Percentiles rank a stretch among this genome's conserved stretches.
These are phyloP conservation scores for Emericellopsis atlantica DNA, from an alignment of 2,329 filamentous ascomycete species.

Conservation along the genomic window DNA sequence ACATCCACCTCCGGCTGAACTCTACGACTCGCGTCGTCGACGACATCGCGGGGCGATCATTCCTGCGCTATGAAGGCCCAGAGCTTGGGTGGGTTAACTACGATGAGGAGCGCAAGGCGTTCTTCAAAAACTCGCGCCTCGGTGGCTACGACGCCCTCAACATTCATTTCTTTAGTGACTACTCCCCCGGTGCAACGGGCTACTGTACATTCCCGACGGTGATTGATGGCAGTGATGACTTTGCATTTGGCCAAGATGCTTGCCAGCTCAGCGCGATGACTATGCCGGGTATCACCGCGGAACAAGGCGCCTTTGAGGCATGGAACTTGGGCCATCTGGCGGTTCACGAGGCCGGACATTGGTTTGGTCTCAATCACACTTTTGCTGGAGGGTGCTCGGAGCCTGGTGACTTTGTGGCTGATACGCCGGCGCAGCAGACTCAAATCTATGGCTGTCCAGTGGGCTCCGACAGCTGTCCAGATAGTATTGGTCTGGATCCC, in stretches of 20 bases:
- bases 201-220: slow-evolving; percentile 27
- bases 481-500: neutral
- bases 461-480: neutral
- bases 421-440: slow-evolving; percentile 25
- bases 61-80: slow-evolving; percentile 9
- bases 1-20: slow-evolving; percentile 10
- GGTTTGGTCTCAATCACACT: slow-evolving; percentile 33
- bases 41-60: slow-evolving; percentile 7
- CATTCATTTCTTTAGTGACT: slow-evolving; percentile 12
- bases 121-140: slow-evolving; percentile 27
- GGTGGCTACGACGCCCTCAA: slow-evolving; percentile 22
- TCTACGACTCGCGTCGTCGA: slow-evolving; percentile 11
- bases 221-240: slow-evolving; percentile 3
- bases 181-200: slow-evolving; percentile 9
- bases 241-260: slow-evolving; percentile 18
- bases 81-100: slow-evolving; percentile 16
- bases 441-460: neutral
- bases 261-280: slow-evolving; percentile 14
- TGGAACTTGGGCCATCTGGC: slow-evolving; percentile 8
- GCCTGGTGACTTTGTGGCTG: slow-evolving; percentile 22
- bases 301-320: slow-evolving; percentile 2
- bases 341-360: slow-evolving; percentile 32
- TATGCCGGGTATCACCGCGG: slow-evolving; percentile 9
- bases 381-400: slow-evolving; percentile 26
- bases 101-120: slow-evolving; percentile 15